Base-by-base conservation (phyloP, 1,284 basidiomycete genomes). In the Trichosporon asahii region DNA sequence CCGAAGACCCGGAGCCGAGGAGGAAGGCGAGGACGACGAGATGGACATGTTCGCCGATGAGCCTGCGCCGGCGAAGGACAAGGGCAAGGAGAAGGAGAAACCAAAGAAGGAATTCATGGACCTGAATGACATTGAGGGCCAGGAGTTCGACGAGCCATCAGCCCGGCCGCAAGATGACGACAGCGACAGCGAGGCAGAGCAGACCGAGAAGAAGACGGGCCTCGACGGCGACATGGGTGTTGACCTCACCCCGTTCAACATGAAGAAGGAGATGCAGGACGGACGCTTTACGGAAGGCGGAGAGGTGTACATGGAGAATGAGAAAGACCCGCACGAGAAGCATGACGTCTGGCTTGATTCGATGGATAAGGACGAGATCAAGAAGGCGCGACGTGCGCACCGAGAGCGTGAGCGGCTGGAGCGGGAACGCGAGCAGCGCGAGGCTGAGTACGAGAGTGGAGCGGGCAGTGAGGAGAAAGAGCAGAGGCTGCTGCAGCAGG, bases 191-290 rank as follows among this genome's bases (percentile, higher is more conserved):
- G 76, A 80, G 18, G 73, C 72, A 4, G 73, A 72, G n/a, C 72
- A 69, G 12, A 76, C 73, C 18, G 67, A 67, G 31, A 61, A 69
- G 53, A 70, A 66, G 25, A 73, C 67, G 14, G 77, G 76, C 9
- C 68, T 79, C 11, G 79, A 81, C 46, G 78, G 77, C 33, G 93
- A 92, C 27, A 96, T 97, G 95, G 97, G 95, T 0, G 94, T 86
- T 82, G 92, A 95, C 77, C 81, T 98, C 14, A 95, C 93, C 8
- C 91, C 92, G 35, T 99, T 99, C 88, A 98, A 99, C 83, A 98
- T 99, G 97, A 92, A 95, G 75, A 91, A 92, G 75, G 97, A 99
- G 87, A 95, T 99, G 91, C 90, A 93, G 77, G 93, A 97, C 81
- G 97, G 97, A 37, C 92, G 94, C 77, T 98, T 99, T 85, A 91